These are phyloP conservation scores for Telfairia occidentalis DNA, from an alignment of 331 rosid genomes.

Conservation along the genomic window DNA sequence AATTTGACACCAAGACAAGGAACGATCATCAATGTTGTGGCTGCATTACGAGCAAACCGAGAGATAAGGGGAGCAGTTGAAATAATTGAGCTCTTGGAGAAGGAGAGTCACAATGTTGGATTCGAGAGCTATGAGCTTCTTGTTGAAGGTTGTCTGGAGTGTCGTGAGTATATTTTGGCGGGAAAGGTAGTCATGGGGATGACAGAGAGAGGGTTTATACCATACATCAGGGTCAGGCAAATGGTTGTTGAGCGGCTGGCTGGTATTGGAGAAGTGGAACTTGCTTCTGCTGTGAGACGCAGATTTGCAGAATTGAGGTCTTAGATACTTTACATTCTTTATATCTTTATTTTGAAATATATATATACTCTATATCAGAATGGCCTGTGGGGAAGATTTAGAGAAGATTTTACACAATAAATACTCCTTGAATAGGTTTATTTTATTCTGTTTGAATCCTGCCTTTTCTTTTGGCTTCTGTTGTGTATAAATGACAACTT, in stretches of 20 bases:
- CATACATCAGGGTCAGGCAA: constrained; percentile 51
- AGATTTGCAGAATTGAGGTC: constrained; percentile 50
- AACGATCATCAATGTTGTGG: constrained; percentile 34
- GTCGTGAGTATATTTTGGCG: constrained; percentile 43
- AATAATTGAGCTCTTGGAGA: constrained; percentile 49
- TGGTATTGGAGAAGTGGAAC: constrained; percentile 52
- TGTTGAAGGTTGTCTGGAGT: constrained; percentile 67
- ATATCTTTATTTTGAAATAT: neutral
- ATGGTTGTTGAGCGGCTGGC: constrained; percentile 67
- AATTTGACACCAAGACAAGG: constrained; percentile 61
- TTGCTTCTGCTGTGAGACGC: constrained; percentile 64
- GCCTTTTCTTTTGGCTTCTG: neutral
- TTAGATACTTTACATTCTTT: constrained; percentile 13
- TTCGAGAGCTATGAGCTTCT: constrained; percentile 68
- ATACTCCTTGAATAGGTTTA: neutral
- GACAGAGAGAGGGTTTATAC: constrained; percentile 62
- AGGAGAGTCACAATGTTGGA: constrained; percentile 35
- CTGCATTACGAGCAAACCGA: constrained; percentile 50
- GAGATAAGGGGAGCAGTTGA: constrained; percentile 64
- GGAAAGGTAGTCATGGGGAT: constrained; percentile 53
- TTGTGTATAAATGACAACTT: constrained; percentile 5
- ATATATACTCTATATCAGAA: constrained; percentile 5
- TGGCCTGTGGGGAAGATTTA: neutral
- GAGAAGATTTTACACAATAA: neutral
- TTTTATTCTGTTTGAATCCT: neutral